phyloP scores from a whole-genome alignment of 805 yeast genomes.

The Nakazawaea ishiwadae region DNA sequence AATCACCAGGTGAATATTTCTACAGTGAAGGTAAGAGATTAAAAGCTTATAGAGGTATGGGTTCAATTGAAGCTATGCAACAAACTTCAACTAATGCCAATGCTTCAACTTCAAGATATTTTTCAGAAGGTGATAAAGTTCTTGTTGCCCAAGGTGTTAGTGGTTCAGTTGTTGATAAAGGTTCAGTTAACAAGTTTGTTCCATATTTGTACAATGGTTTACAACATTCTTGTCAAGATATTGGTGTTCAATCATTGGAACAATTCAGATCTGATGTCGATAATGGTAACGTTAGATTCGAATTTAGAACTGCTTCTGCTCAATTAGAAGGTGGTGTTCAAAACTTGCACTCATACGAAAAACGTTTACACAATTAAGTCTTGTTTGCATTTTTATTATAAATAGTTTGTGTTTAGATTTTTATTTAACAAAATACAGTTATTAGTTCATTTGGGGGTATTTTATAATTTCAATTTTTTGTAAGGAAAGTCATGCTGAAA shows the following conservation, averaged over 20 bases:
- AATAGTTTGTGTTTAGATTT: background rate
- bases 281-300: conserved; percentile 79
- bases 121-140: conserved; percentile 92
- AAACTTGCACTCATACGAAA: conserved; percentile 94
- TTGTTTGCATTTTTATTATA: background rate
- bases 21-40: conserved; percentile 97
- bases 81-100: conserved; percentile 82
- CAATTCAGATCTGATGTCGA: conserved; percentile 62
- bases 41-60: conserved; percentile 99
- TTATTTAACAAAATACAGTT: background rate
- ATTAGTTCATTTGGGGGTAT: background rate
- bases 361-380: conserved; percentile 82
- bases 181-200: conserved; percentile 87
- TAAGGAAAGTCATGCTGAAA: background rate
- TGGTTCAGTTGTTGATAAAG: conserved; percentile 95
- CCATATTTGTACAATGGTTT: conserved; percentile 94
- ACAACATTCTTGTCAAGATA: conserved; percentile 98
- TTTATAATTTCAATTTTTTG: background rate
- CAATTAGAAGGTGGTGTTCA: conserved; percentile 98
- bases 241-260: conserved; percentile 71
- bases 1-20: conserved; percentile 97
- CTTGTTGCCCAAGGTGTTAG: conserved; percentile 99
- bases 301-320: conserved; percentile 97
- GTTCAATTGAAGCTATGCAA: conserved; percentile 98
- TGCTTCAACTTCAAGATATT: conserved; percentile 97